phyloP scores from a whole-genome alignment of 2,329 filamentous ascomycete genomes.

The Colletotrichum eleusines region DNA sequence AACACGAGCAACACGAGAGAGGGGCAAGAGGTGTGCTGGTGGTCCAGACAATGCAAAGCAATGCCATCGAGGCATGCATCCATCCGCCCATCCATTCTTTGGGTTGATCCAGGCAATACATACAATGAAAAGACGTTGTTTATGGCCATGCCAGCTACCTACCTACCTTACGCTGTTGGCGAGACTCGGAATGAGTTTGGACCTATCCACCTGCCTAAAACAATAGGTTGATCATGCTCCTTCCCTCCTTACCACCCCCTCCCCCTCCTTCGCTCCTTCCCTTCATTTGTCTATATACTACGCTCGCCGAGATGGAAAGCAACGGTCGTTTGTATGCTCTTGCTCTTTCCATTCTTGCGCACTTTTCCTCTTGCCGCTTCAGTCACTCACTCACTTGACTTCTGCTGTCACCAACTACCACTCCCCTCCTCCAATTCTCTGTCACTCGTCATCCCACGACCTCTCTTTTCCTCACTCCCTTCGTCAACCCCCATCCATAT shows the following conservation, averaged over 20 bases:
- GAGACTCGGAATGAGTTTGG: too few relatives aligned
- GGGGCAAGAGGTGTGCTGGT: neutral
- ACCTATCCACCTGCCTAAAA: conserved; percentile 7
- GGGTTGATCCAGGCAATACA: neutral
- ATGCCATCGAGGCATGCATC: neutral
- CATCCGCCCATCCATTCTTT: neutral
- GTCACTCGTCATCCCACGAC: neutral
- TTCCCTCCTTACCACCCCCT: neutral
- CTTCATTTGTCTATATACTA: neutral
- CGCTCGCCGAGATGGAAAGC: too few relatives aligned
- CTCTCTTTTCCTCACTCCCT: neutral
- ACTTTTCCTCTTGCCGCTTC: neutral
- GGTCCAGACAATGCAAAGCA: neutral
- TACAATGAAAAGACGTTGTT: neutral
- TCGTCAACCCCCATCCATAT: neutral
- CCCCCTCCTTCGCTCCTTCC: neutral
- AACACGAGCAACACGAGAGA: neutral
- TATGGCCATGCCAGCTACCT: neutral
- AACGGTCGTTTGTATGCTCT: neutral
- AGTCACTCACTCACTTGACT: neutral
- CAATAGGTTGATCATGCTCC: conserved; percentile 19
- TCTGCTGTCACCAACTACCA: neutral
- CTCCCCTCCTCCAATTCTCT: neutral
- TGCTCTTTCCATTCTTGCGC: neutral
- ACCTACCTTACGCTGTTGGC: too few relatives aligned